phyloP scores from a whole-genome alignment of 73 alveolate species.

The Paramecium pentaurelia region DNA sequence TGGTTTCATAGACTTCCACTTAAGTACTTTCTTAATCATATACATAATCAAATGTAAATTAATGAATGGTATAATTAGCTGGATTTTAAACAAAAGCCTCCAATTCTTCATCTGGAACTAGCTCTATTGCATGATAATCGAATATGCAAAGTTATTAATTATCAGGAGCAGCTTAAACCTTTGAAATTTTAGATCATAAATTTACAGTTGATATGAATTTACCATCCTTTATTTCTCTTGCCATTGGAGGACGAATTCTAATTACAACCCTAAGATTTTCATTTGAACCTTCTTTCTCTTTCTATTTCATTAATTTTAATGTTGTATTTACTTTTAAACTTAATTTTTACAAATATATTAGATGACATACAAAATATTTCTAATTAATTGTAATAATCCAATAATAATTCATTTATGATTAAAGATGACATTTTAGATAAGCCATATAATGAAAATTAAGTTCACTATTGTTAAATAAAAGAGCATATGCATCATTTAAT shows the following conservation, averaged over 20 bases:
- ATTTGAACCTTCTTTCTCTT: background rate
- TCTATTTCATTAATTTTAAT: background rate
- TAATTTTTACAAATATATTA: background rate
- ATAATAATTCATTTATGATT: background rate
- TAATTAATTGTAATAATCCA: background rate
- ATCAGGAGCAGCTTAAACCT: constrained; percentile 70
- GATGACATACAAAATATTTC: background rate
- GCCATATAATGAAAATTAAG: background rate
- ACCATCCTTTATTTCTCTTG: constrained; percentile 74
- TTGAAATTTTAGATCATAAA: background rate
- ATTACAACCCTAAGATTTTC: constrained; percentile 80
- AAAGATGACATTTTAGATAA: background rate
- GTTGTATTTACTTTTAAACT: background rate
- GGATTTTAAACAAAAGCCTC: constrained; percentile 60
- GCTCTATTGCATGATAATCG: constrained; percentile 77
- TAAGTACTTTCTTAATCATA: constrained; percentile 74
- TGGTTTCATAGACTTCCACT: constrained; percentile 71
- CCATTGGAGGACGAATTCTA: constrained; percentile 83
- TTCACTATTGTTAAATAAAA: background rate
- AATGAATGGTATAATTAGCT: constrained; percentile 63
- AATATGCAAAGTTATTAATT: constrained; percentile 65
- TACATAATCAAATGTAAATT: constrained; percentile 81
- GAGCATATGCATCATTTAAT: background rate
- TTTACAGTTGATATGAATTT: constrained; percentile 78
- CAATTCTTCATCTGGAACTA: constrained; percentile 70